Evolutionary conservation across 495 filamentous ascomycete species (phyloP).

Genomic region (Penicillium malachiteum): DNA sequence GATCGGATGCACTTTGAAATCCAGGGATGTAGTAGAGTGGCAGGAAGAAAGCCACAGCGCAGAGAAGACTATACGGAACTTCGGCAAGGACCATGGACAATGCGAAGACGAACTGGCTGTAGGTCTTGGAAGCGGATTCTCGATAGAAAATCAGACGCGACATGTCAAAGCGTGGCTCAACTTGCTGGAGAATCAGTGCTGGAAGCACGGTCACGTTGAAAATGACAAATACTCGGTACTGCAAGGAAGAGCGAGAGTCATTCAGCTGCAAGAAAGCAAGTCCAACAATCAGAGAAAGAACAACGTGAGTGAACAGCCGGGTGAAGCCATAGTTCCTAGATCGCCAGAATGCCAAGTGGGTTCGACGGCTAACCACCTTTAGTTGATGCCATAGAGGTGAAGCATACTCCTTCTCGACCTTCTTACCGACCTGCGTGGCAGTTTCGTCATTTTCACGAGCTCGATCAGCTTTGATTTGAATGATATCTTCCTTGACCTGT

Average conservation of each 20-base stretch:
- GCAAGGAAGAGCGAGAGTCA: constrained; percentile 63
- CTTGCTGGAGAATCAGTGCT: constrained; percentile 72
- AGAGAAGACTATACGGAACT: constrained; percentile 72
- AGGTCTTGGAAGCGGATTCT: constrained; percentile 75
- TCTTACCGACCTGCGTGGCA: constrained; percentile 1
- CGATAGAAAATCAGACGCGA: constrained; percentile 76
- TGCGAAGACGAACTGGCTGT: constrained; percentile 70
- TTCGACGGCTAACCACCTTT: constrained; percentile 61
- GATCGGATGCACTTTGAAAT: constrained; percentile 50
- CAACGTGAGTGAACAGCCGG: constrained; percentile 71
- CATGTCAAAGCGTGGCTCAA: constrained; percentile 74
- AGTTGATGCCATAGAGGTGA: constrained; percentile 73
- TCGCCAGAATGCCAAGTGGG: constrained; percentile 69
- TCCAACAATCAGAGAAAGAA: constrained; percentile 71
- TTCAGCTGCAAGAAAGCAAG: constrained; percentile 70
- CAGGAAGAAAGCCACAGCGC: constrained; percentile 71
- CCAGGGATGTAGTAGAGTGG: constrained; percentile 74
- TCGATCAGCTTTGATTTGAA: constrained; percentile 57
- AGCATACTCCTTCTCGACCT: constrained; percentile 65
- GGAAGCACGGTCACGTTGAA: constrained; percentile 79
- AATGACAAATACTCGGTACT: constrained; percentile 79
- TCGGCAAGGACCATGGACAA: constrained; percentile 71
- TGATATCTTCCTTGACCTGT: constrained; percentile 63
- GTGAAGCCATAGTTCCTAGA: constrained; percentile 76
- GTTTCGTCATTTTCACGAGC: constrained; percentile 19